A percentile compares a stretch with the other conserved stretches of the same genome.
Conservation (phyloP, 768 basidiomycete genomes). For the Lactifluus subvellereus region DNA sequence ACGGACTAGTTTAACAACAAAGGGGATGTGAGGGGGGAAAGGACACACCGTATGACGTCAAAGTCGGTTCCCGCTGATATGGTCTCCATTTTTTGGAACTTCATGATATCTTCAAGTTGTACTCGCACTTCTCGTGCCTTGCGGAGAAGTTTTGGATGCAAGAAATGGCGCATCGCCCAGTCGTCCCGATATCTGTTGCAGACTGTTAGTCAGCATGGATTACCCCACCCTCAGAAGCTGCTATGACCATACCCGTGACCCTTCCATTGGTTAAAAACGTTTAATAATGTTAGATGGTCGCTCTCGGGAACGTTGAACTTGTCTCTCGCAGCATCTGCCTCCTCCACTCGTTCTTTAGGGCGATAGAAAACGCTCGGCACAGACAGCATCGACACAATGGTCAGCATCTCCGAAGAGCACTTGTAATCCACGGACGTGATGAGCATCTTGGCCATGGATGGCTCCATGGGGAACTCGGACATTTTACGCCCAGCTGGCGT, state of each 20-base stretch:
- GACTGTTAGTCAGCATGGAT: constrained; percentile 1
- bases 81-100: constrained; percentile 94
- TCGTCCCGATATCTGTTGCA: constrained; percentile 75
- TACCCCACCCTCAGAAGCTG: no score
- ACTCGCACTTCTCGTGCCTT: constrained; percentile 93
- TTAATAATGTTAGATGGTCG: constrained; percentile 90
- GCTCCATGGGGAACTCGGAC: constrained; percentile 99
- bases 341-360: constrained; percentile 95
- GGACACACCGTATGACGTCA: constrained; percentile 68
- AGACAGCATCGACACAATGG: constrained; percentile 97
- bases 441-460: constrained; percentile 98
- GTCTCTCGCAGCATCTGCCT: constrained; percentile 94
- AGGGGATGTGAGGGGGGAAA: not conserved
- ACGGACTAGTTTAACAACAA: not conserved
- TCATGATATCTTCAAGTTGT: constrained; percentile 99
- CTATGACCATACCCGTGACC: constrained; percentile 65
- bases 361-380: constrained; percentile 98
- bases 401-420: constrained; percentile 94
- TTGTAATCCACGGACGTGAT: constrained; percentile 91
- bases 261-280: constrained; percentile 99
- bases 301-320: constrained; percentile 99
- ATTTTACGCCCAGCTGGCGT: constrained; percentile 91
- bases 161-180: constrained; percentile 91
- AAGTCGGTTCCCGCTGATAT: constrained; percentile 93
- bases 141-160: constrained; percentile 91